phyloP scores from a whole-genome alignment of 2,329 filamentous ascomycete genomes.

The Coniochaeta hoffmannii region DNA sequence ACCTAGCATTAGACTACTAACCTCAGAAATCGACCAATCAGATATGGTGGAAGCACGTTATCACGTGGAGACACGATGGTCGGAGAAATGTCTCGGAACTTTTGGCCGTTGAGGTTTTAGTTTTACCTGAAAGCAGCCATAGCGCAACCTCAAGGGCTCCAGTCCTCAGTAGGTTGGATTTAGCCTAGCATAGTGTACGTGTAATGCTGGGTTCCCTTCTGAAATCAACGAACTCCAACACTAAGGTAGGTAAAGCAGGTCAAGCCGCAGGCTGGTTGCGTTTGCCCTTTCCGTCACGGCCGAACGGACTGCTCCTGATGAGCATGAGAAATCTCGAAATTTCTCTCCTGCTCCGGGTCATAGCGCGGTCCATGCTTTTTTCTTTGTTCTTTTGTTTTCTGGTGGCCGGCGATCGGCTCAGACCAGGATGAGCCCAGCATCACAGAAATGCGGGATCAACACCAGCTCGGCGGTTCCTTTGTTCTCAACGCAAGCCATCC shows the following conservation, averaged over 20 bases:
- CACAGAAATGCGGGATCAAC: not conserved
- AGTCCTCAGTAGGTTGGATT: too few relatives aligned
- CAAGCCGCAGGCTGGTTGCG: not conserved
- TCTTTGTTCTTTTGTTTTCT: not conserved
- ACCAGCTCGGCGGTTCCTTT: slow-evolving; percentile 1
- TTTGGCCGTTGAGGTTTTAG: not conserved
- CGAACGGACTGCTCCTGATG: not conserved
- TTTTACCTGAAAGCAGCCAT: not conserved
- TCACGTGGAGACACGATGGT: not conserved
- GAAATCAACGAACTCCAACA: not conserved
- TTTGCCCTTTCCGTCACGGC: not conserved
- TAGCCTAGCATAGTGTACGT: too few relatives aligned
- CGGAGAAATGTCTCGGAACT: not conserved
- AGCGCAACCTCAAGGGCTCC: too few relatives aligned
- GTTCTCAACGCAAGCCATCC: not conserved
- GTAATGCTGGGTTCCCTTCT: not conserved
- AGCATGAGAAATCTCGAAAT: not conserved
- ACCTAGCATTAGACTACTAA: not conserved
- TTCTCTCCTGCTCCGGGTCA: not conserved
- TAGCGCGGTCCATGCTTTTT: not conserved
- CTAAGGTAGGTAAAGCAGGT: not conserved
- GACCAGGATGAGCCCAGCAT: not conserved
- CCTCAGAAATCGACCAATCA: not conserved
- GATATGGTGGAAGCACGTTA: not conserved
- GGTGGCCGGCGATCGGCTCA: not conserved